Evolutionary conservation across 164 flowering plant species (phyloP).

Genomic region (Chimonanthus salicifolius): DNA sequence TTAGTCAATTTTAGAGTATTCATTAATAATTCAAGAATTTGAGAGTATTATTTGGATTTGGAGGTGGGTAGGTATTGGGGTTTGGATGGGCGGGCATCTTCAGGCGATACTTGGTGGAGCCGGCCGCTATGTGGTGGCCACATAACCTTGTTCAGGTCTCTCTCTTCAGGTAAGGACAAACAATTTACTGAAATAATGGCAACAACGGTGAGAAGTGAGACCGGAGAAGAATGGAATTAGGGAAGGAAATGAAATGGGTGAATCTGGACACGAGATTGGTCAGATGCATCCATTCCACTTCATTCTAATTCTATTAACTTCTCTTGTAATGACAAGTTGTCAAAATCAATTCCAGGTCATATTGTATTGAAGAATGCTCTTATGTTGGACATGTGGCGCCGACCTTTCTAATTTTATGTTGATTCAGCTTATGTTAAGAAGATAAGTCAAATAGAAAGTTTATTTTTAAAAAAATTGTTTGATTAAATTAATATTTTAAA

Average conservation of each 20-base stretch:
- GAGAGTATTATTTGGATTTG: neutral
- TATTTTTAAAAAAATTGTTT: too few relatives aligned
- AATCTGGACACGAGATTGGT: neutral
- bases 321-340: too few relatives aligned
- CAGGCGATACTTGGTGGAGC: slow-evolving; percentile 76
- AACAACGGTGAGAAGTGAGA: neutral
- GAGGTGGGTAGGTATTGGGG: slow-evolving; percentile 67
- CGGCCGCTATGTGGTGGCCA: slow-evolving; percentile 98
- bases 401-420: too few relatives aligned
- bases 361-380: too few relatives aligned
- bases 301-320: too few relatives aligned
- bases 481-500: too few relatives aligned
- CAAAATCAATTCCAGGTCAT: too few relatives aligned
- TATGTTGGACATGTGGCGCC: too few relatives aligned
- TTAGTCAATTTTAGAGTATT: too few relatives aligned
- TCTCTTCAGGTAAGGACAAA: slow-evolving; percentile 49
- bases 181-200: neutral
- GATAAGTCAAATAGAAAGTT: too few relatives aligned
- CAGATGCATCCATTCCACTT: too few relatives aligned
- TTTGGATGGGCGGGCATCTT: slow-evolving; percentile 95
- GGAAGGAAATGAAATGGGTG: neutral
- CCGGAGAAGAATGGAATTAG: neutral
- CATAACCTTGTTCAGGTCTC: slow-evolving; percentile 85
- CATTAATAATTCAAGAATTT: neutral
- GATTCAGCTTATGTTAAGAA: too few relatives aligned